Base-by-base conservation (phyloP, 225 moss, liverwort and hornwort genomes). In the Polytrichum commune region DNA sequence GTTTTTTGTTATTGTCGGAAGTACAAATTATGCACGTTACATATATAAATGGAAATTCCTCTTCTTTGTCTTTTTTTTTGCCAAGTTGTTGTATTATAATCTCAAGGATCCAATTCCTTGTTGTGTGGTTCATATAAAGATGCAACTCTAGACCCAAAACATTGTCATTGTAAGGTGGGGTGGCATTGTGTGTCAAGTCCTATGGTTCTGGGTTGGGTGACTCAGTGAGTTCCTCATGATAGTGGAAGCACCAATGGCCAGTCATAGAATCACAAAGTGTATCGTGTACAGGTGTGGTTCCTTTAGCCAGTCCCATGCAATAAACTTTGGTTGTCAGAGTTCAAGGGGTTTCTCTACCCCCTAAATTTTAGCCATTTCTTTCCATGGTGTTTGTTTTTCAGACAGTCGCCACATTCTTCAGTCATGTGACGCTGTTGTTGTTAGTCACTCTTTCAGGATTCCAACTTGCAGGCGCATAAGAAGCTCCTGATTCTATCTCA, bases 381-480 rank as follows among this genome's bases (percentile, higher is more conserved):
- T 66, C 33, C 66, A 55, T 65, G 55, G 73, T 65, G 66, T 74
- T 74, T 66, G 64, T 74, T 66, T 74, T 74, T 74, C 73, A 74
- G 73, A 66, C 66, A 66, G 73, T 74, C 66, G 65, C 65, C 65
- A 74, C 66, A 29, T 74, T 74, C 66, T 74, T 74, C 73, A 74
- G 73, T 74, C 73, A 74, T 66, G 73, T 74, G 73, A 74, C 8
- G 66, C 65, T 57, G 73, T 66, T 74, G 66, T 74, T 74, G 54
- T 74, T 74, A 74, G 66, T 65, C 56, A 29, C 73, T 53, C 25
- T 67, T 66, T 66, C 73, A 66, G 71, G 71, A 62, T 62, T 71
- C 62, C 71, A 71, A 62, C 19, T 62, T 38, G 71, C 71, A 71
- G 62, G 62, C 62, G 71, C 71, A 60, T 71, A 71, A 62, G 71